Base-by-base conservation (phyloP, 352 stramenopile genomes). In the Phytophthora syringae region DNA sequence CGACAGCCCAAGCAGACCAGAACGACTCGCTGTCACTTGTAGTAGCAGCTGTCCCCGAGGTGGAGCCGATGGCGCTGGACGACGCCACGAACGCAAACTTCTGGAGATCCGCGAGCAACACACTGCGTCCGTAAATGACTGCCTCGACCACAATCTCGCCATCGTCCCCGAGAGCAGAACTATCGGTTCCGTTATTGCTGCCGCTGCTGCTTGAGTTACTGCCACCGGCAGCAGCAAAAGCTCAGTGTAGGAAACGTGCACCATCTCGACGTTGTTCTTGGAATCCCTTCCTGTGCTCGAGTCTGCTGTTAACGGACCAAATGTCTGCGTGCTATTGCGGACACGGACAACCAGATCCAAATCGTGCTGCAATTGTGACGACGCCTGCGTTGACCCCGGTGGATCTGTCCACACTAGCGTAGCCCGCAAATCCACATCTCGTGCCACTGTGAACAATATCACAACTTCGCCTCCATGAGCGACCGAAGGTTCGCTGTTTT, bases 211-310 rank as follows among this genome's bases (percentile, higher is more conserved):
- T 74, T 10, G 47, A 54, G 28, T 74, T 74, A n/a, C 43, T 62
- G 43, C 43, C 42, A 51, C 55, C 54, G 3, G 78, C 70, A 36
- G 82, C 78, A 44, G 74, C 63, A 7, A 89, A 20, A 94, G 70
- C 24, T 90, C 72, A 44, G 70, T 53, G 55, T 94, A 93, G 27
- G 79, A 82, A 10, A 93, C 84, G 24, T 85, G 72, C 18, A 94
- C 86, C 82, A 94, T 90, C 58, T 94, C 86, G 20, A 94, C 81
- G 59, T 94, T 94, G 74, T 94, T 94, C n/a, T 81, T 77, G 22
- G 76, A 70, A 61, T 94, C 86, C 16, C 79, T 79, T n/a, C 71
- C 72, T 5, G 79, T 87, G 22, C 45, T 65, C 22, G 73, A 76
- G 28, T 76, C 65, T 6, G 83, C 79, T 12, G 80, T 92, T 30